phyloP scores from a whole-genome alignment of 345 rosid species.

The Rhizophora apiculata region DNA sequence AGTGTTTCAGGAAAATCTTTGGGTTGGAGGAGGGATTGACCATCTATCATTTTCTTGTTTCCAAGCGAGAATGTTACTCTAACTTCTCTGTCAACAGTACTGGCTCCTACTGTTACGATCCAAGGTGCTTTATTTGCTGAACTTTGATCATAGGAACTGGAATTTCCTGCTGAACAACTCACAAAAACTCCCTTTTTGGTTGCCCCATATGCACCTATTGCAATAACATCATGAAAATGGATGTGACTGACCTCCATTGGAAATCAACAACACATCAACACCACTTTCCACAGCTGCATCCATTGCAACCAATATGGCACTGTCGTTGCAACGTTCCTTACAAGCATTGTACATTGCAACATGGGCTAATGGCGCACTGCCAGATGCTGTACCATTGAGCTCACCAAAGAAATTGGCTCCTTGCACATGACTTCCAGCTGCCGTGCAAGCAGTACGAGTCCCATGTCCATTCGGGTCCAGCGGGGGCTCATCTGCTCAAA shows the following conservation, averaged over 20 bases:
- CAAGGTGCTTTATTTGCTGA: slow-evolving; percentile 32
- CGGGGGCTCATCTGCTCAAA: neutral
- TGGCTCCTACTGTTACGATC: slow-evolving; percentile 39
- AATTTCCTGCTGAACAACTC: slow-evolving; percentile 37
- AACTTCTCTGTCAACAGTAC: slow-evolving; percentile 28
- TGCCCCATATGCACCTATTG: slow-evolving; percentile 31
- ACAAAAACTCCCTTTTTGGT: slow-evolving; percentile 31
- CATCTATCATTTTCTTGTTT: slow-evolving; percentile 10
- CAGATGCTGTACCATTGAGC: slow-evolving; percentile 33
- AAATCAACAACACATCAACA: slow-evolving; percentile 55
- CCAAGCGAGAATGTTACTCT: slow-evolving; percentile 31
- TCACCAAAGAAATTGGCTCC: too few relatives aligned
- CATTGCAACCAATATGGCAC: slow-evolving; percentile 58
- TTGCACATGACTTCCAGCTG: too few relatives aligned
- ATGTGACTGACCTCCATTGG: slow-evolving; percentile 37
- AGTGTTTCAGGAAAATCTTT: neutral
- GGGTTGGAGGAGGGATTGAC: slow-evolving; percentile 16
- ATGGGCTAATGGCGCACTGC: slow-evolving; percentile 43
- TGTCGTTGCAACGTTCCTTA: slow-evolving; percentile 45
- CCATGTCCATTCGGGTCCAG: slow-evolving; percentile 28
- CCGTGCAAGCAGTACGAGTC: slow-evolving; percentile 9
- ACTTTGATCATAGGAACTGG: slow-evolving; percentile 22
- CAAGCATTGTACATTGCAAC: slow-evolving; percentile 65
- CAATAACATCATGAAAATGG: slow-evolving; percentile 31
- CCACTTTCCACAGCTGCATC: slow-evolving; percentile 65